Conservation (phyloP, 306 rosid genomes). For the Begonia peltatifolia region DNA sequence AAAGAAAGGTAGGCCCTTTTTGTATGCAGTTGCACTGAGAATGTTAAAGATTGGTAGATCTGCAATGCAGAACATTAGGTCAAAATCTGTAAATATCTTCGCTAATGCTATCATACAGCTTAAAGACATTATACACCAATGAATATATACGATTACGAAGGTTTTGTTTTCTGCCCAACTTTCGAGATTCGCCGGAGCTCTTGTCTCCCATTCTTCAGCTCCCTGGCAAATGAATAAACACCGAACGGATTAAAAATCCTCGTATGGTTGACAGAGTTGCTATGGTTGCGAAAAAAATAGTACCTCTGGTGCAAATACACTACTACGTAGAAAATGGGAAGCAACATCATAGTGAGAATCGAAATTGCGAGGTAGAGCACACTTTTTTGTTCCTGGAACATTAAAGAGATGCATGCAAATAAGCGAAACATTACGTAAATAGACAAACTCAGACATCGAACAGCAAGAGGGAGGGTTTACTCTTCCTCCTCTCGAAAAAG, state of each 20-base stretch:
- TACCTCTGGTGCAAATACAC: conserved; percentile 78
- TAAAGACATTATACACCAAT: too few species aligned
- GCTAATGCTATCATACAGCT: too few species aligned
- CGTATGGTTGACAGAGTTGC: conserved; percentile 4
- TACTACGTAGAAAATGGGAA: conserved; percentile 78
- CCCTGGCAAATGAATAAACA: conserved; percentile 32
- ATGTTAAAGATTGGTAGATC: too few species aligned
- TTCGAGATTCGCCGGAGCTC: conserved; percentile 64
- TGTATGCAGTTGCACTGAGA: too few species aligned
- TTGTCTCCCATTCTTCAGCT: conserved; percentile 49
- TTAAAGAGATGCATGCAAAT: background rate
- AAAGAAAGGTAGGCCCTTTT: too few species aligned
- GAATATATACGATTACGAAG: conserved; percentile 24
- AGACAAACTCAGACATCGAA: background rate
- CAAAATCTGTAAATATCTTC: too few species aligned
- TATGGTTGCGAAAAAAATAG: conserved; percentile 6
- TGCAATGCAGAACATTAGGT: too few species aligned
- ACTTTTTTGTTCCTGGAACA: conserved; percentile 45
- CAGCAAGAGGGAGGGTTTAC: conserved; percentile 26
- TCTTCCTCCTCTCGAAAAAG: conserved; percentile 79
- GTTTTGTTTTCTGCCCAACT: conserved; percentile 46
- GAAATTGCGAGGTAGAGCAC: conserved; percentile 62
- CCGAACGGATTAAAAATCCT: conserved; percentile 6
- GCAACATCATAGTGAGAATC: conserved; percentile 72
- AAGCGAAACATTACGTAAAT: too few species aligned